Evolutionary conservation across 768 basidiomycete species (phyloP), one percentile per base, ranked within the genome.

Genomic region (Suillus fuscotomentosus): DNA sequence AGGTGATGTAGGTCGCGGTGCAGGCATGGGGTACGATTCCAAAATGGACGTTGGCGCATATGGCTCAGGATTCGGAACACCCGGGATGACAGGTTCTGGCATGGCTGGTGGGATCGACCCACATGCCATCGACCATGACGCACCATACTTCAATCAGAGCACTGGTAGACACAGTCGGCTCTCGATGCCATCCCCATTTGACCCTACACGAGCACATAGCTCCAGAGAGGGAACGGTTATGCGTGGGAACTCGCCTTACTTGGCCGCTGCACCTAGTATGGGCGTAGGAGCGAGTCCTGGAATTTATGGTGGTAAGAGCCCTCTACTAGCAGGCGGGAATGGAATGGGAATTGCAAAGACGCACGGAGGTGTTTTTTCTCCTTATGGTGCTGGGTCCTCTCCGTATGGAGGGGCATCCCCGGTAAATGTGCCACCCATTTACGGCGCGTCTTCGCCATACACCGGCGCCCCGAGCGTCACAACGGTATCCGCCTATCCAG

Each of bases 91-190:
- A 57, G 56, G 56, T 24, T 13, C 22, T 13, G 14, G 60, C 6
- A 50, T 48, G 56, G 36, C 22, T 10, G 41, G 54, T 38, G 38
- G 14, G 10, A 41, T 56, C 4, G 56, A 65, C 51, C 64, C 66
- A 20, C 59, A 67, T 42, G 55, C 63, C n/a, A 61, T 65, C 17
- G 66, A 67, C 59, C 17, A 51, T 17, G 51, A 61, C 7, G 63
- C 63, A 15, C 66, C 66, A n/a, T 65, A 56, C 24, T 64, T 67
- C 20, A 55, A 22, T 27, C 51, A 53, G 60, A 50, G 34, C 17
- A 36, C 2, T 27, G 53, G 61, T 20, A 54, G 24, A 38, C 54
- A 45, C 22, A 62, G 64, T 24, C 39, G 43, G 3, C n/a, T 45
- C n/a, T 62, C 64, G 27, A 48, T 27, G 42, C 54, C 64, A 24